phyloP scores from a whole-genome alignment of 306 rosid species.

The Fagus crenata region DNA sequence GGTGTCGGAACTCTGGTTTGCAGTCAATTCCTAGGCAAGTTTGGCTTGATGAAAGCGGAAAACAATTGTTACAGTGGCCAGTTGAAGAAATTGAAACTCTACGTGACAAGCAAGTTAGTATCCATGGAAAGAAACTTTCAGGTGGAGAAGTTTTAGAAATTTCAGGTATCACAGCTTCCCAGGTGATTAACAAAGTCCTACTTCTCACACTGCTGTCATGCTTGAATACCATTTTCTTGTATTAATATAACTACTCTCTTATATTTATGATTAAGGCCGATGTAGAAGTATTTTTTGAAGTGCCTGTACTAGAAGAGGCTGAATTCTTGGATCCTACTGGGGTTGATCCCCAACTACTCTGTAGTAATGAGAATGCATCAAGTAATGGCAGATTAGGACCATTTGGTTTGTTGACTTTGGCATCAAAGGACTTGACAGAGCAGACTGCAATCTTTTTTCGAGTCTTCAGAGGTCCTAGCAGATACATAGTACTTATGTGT shows the following conservation, averaged over 20 bases:
- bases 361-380: conserved; percentile 42
- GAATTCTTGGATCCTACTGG: conserved; percentile 38
- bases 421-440: conserved; percentile 51
- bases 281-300: conserved; percentile 48
- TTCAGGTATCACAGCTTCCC: conserved; percentile 57
- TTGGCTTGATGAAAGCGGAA: conserved; percentile 50
- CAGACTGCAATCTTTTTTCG: conserved; percentile 55
- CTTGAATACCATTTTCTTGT: not conserved
- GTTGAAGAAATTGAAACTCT: conserved; percentile 50
- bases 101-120: conserved; percentile 30
- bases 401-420: conserved; percentile 60
- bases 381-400: conserved; percentile 48
- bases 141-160: conserved; percentile 47
- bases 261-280: conserved; percentile 44
- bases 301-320: conserved; percentile 38
- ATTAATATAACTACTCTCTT: not conserved
- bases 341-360: conserved; percentile 50
- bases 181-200: conserved; percentile 37
- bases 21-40: conserved; percentile 58
- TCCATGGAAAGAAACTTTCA: conserved; percentile 26
- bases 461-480: conserved; percentile 39
- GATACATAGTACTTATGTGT: conserved; percentile 62
- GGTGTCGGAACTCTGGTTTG: not conserved
- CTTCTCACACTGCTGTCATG: not conserved
- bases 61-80: conserved; percentile 63